phyloP scores from a whole-genome alignment of 495 filamentous ascomycete species.

The Neurospora sp. region DNA sequence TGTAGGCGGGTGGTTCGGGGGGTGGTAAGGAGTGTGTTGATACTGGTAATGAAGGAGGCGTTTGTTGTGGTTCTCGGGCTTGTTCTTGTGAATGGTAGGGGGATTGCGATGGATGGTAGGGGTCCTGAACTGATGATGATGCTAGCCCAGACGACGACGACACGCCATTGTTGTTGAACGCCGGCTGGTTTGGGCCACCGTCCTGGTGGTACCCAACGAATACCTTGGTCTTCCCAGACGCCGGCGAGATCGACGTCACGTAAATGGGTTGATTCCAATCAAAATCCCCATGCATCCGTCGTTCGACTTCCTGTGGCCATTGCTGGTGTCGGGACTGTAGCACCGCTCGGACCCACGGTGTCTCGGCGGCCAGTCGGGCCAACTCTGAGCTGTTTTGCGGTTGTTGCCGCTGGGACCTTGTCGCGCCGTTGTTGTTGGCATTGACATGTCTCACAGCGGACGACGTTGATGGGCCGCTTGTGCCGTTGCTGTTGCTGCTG shows the following conservation, averaged over 20 bases:
- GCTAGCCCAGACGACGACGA: neutral
- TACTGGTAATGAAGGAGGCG: neutral
- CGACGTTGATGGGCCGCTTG: neutral
- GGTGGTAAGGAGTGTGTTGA: neutral
- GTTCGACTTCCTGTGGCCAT: neutral
- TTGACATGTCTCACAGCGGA: neutral
- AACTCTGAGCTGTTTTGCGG: neutral
- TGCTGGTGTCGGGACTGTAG: neutral
- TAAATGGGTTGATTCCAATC: neutral
- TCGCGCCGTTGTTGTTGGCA: neutral
- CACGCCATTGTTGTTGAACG: neutral
- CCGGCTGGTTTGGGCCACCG: slow-evolving; percentile 2
- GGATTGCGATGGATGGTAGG: neutral
- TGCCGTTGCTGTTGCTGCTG: neutral
- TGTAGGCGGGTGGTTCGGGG: neutral
- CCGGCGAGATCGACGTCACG: neutral
- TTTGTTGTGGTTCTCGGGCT: neutral
- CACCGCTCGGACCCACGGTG: neutral
- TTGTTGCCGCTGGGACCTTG: neutral
- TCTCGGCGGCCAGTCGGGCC: neutral
- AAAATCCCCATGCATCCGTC: neutral
- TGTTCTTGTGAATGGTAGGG: neutral
- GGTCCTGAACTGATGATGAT: neutral
- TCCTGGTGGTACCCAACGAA: neutral
- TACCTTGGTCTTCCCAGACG: neutral